Evolutionary conservation across 2,329 filamentous ascomycete genomes (phyloP).

Genomic region (Claviceps spartinae): DNA sequence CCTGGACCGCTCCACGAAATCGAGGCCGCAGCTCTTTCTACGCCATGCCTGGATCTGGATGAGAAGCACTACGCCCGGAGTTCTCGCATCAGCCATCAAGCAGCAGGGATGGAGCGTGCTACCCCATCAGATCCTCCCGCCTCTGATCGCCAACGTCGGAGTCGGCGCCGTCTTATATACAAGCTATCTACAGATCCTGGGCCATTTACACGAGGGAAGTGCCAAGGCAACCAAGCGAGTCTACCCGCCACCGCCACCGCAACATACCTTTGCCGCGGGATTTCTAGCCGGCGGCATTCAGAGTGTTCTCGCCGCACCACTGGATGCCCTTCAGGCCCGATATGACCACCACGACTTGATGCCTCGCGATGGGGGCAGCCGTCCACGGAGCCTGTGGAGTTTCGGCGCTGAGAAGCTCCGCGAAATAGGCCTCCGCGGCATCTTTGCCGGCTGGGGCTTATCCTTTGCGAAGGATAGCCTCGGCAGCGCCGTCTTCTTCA

Average conservation of each 20-base stretch:
- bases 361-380: slow-evolving; percentile 24
- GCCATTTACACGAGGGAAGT: slow-evolving; percentile 51
- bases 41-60: slow-evolving; percentile 35
- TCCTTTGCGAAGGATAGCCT: slow-evolving; percentile 56
- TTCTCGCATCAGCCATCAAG: slow-evolving; percentile 52
- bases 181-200: slow-evolving; percentile 58
- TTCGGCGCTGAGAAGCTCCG: slow-evolving; percentile 50
- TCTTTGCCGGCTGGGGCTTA: slow-evolving; percentile 61
- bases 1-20: slow-evolving; percentile 18
- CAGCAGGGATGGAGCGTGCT: slow-evolving; percentile 63
- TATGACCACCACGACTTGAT: slow-evolving; percentile 47
- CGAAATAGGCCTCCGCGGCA: slow-evolving; percentile 58
- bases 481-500: slow-evolving; percentile 60
- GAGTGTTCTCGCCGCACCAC: slow-evolving; percentile 57
- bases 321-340: slow-evolving; percentile 62
- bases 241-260: slow-evolving; percentile 53
- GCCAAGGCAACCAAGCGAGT: slow-evolving; percentile 42
- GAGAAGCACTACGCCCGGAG: slow-evolving; percentile 53
- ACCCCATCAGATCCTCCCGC: slow-evolving; percentile 64
- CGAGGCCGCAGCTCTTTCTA: slow-evolving; percentile 19
- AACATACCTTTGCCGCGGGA: slow-evolving; percentile 55
- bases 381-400: slow-evolving; percentile 54
- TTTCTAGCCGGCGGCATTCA: slow-evolving; percentile 56
- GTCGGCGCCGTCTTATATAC: slow-evolving; percentile 66
- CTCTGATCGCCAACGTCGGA: slow-evolving; percentile 58